Percentiles rank a stretch among this genome's conserved stretches.
These are phyloP conservation scores for Eremothecium gossypii DNA, from an alignment of 1,139 yeast species.

Conservation along the genomic window DNA sequence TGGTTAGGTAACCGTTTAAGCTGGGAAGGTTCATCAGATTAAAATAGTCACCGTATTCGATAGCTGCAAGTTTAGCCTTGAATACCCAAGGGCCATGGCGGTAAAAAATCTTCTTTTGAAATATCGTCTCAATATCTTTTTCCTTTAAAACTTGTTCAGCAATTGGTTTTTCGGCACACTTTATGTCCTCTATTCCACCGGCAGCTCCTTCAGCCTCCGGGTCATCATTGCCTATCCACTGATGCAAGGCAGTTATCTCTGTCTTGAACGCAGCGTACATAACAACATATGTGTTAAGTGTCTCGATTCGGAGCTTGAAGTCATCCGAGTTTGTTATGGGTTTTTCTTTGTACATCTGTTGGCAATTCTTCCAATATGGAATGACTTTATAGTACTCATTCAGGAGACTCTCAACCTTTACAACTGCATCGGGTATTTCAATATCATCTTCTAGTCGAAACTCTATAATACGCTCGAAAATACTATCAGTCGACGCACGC, in stretches of 20 bases:
- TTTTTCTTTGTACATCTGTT: conserved; percentile 71
- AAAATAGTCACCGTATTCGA: conserved; percentile 53
- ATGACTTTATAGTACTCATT: conserved; percentile 61
- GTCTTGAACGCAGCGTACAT: conserved; percentile 60
- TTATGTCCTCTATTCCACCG: conserved; percentile 30
- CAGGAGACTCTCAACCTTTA: conserved; percentile 33
- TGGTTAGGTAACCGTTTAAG: conserved; percentile 51
- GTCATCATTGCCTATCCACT: conserved; percentile 77
- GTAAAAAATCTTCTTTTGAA: conserved; percentile 37
- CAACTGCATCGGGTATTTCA: conserved; percentile 16
- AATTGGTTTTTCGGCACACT: conserved; percentile 57
- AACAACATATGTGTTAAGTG: conserved; percentile 77
- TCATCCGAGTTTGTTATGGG: conserved; percentile 60
- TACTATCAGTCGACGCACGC: conserved; percentile 62
- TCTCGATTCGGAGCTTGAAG: conserved; percentile 60
- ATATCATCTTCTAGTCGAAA: conserved; percentile 17
- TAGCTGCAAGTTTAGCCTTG: conserved; percentile 66
- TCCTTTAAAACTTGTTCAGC: conserved; percentile 85
- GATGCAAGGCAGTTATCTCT: conserved; percentile 43
- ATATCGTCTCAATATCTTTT: conserved; percentile 67
- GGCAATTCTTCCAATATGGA: conserved; percentile 69
- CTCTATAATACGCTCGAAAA: conserved; percentile 60
- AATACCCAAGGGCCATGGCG: conserved; percentile 45
- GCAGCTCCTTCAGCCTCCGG: conserved; percentile 41
- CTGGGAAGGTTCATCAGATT: conserved; percentile 69